phyloP scores from a whole-genome alignment of 768 basidiomycete species.

The Rubroboletus pulcherrimus region DNA sequence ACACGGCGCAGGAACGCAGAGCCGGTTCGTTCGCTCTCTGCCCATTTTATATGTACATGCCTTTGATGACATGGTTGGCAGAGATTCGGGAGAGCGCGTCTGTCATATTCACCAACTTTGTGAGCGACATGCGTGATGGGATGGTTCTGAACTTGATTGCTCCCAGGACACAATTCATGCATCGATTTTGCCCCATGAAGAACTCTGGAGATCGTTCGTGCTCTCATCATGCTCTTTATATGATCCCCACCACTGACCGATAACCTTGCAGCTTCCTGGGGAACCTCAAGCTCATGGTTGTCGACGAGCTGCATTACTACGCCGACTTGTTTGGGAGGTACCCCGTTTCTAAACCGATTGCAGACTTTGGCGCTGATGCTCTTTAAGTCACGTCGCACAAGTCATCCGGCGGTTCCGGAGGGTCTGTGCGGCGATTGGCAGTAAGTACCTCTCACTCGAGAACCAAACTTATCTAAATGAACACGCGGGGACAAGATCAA shows the following conservation, averaged over 20 bases:
- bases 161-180: conserved; percentile 79
- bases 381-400: conserved; percentile 69
- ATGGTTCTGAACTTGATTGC: background rate
- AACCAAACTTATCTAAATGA: background rate
- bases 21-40: conserved; percentile 38
- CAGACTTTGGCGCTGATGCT: background rate
- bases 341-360: background rate
- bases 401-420: conserved; percentile 73
- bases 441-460: conserved; percentile 37
- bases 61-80: conserved; percentile 21
- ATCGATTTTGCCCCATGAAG: conserved; percentile 81
- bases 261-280: conserved; percentile 57
- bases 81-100: conserved; percentile 71
- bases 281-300: conserved; percentile 70
- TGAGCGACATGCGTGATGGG: conserved; percentile 29
- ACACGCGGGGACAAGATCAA: conserved; percentile 37
- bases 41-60: background rate
- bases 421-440: conserved; percentile 73
- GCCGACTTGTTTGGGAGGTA: conserved; percentile 77
- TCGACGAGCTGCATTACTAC: conserved; percentile 89
- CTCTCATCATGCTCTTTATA: background rate
- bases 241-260: conserved; percentile 2
- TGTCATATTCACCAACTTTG: conserved; percentile 88
- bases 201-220: conserved; percentile 68
- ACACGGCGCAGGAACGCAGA: conserved; percentile 71